Evolutionary conservation across 2,329 filamentous ascomycete species (phyloP), one percentile per base, ranked within the genome.

Genomic region (Aspergillus sp.): DNA sequence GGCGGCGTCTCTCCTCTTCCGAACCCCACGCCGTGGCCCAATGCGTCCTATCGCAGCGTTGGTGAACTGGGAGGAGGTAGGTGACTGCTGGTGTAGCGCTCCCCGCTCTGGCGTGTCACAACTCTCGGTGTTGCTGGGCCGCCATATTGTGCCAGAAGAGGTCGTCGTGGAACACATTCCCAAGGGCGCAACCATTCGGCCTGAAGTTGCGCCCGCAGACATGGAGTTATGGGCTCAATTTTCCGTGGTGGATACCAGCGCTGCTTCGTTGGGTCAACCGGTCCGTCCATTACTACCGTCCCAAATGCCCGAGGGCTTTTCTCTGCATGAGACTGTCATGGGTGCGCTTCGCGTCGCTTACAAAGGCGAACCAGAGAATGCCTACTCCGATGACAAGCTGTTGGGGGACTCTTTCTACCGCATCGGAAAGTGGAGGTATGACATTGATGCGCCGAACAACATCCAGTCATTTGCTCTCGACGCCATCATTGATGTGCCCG

Each of bases 81-180:
- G 88, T 17, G 89, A 97, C 56, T 95, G 90, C 71, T 97, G 90
- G 88, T 97, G 93, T 69, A 85, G 87, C 4, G 70, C 75, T 9
- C 65, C 69, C 47, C 79, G 76, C 0, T 58, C 78, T 45, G 68
- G 67, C 13, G 72, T 73, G 14, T 62, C 73, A 7, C 76, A 79
- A 55, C 62, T 79, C 11, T 62, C 64, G 2, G 64, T 78, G 17
- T 48, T 63, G 4, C 64, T 76, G 0, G 63, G 66, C 1, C 66
- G 67, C n/a, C 56, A 72, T 5, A 78, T 92, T 51, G 77, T 86
- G 26, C 87, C 88, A 0, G 82, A 86, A 59, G 80, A 90, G 60
- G 65, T 93, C 1, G 83, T 89, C 1, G 69, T 93, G 41, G 89
- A 93, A 64, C 87, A 92, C 67, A 85, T 90, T 51, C 74, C 83